These are phyloP conservation scores for Pyrrhoderma lamaoense DNA, from an alignment of 1,284 basidiomycete genomes.

Conservation along the genomic window DNA sequence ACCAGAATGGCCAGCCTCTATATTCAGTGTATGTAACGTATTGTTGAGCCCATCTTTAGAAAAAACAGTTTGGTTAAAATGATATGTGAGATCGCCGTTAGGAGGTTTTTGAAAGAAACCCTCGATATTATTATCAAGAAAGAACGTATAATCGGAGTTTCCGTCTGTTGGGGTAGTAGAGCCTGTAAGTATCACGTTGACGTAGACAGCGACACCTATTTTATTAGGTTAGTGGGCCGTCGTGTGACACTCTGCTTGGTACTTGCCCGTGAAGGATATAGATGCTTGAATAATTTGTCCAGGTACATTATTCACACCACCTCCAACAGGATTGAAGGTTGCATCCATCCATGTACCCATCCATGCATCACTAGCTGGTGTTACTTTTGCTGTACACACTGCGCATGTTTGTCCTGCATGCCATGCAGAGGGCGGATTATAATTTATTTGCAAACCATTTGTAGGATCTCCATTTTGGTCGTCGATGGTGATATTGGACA, in stretches of 20 bases:
- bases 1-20: background rate
- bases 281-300: background rate
- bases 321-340: background rate
- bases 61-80: constrained; percentile 9
- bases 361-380: background rate
- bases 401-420: background rate
- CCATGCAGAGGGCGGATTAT: constrained; percentile 2
- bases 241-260: background rate
- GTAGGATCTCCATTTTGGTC: constrained; percentile 11
- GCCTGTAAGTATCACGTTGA: constrained; percentile 11
- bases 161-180: constrained; percentile 1
- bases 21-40: background rate
- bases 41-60: background rate
- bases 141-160: constrained; percentile 11
- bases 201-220: constrained; percentile 11
- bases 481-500: constrained; percentile 14
- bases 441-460: constrained; percentile 2
- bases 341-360: constrained; percentile 8
- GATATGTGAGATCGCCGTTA: constrained; percentile 2
- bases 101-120: background rate
- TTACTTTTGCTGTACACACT: background rate
- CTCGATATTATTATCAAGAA: constrained; percentile 3
- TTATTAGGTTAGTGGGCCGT: background rate
- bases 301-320: no score
- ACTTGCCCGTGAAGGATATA: background rate